A percentile compares a stretch with the other conserved stretches of the same genome.
Evolutionary conservation across 257 asterid genomes (phyloP).

Genomic region (Handroanthus guayacan): DNA sequence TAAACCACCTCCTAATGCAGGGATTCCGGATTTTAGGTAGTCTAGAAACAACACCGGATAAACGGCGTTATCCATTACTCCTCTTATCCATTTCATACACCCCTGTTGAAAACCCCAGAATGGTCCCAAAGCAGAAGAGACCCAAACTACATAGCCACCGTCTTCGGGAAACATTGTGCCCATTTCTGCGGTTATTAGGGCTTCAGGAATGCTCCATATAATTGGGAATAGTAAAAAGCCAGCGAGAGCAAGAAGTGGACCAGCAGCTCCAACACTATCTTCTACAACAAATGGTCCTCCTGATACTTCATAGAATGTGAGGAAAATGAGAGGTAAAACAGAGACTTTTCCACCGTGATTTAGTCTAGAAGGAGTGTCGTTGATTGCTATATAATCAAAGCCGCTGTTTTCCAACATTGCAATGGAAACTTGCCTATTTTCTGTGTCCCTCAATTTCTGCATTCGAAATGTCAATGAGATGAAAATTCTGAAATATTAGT

Average conservation of each 20-base stretch:
- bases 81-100: constrained; percentile 81
- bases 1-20: constrained; percentile 63
- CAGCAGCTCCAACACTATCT: constrained; percentile 68
- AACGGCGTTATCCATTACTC: constrained; percentile 74
- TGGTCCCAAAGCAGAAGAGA: constrained; percentile 73
- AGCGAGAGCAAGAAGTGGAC: constrained; percentile 72
- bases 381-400: constrained; percentile 46
- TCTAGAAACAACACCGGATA: constrained; percentile 72
- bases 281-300: constrained; percentile 83
- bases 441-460: constrained; percentile 53
- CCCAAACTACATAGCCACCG: constrained; percentile 85
- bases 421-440: constrained; percentile 38
- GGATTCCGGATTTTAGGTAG: constrained; percentile 67
- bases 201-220: constrained; percentile 84
- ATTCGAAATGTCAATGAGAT: constrained; percentile 30
- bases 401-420: constrained; percentile 44
- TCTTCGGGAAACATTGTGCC: constrained; percentile 83
- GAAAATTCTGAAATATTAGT: no score
- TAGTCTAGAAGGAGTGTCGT: constrained; percentile 36
- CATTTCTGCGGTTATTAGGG: constrained; percentile 76
- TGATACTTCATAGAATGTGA: constrained; percentile 71
- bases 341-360: constrained; percentile 51
- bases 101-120: constrained; percentile 84
- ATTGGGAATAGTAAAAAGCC: constrained; percentile 67
- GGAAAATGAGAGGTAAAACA: constrained; percentile 61